phyloP scores from a whole-genome alignment of 2,329 filamentous ascomycete species.

The Colletotrichum camelliae region DNA sequence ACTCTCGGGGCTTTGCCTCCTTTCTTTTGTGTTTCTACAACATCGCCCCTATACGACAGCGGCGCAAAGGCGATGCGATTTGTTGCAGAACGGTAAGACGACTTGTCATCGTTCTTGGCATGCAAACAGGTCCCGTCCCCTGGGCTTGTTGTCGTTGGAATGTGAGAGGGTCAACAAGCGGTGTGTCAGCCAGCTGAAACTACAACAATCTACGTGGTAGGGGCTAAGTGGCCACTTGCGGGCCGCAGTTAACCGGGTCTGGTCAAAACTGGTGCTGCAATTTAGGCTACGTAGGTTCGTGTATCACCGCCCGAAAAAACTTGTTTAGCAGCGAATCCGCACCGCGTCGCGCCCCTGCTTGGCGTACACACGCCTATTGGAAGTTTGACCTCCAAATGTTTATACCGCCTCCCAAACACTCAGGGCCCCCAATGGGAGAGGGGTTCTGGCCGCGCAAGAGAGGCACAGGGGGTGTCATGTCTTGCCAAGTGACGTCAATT shows the following conservation, averaged over 20 bases:
- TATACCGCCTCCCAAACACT: background rate
- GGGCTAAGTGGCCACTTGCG: background rate
- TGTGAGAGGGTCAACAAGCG: background rate
- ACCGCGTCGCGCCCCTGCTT: background rate
- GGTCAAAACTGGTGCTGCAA: background rate
- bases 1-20: background rate
- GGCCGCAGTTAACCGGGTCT: background rate
- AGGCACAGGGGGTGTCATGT: background rate
- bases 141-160: background rate
- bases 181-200: background rate
- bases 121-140: background rate
- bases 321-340: background rate
- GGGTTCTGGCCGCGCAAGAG: background rate
- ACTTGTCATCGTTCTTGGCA: background rate
- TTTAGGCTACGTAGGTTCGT: background rate
- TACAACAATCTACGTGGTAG: background rate
- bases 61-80: background rate
- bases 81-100: background rate
- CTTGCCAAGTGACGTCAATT: conserved; percentile 4
- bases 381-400: background rate
- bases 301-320: background rate
- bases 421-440: background rate
- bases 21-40: background rate
- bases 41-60: background rate
- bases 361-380: background rate